Conservation (phyloP, 257 asterid genomes). For the Fraxinus quadrangulata region DNA sequence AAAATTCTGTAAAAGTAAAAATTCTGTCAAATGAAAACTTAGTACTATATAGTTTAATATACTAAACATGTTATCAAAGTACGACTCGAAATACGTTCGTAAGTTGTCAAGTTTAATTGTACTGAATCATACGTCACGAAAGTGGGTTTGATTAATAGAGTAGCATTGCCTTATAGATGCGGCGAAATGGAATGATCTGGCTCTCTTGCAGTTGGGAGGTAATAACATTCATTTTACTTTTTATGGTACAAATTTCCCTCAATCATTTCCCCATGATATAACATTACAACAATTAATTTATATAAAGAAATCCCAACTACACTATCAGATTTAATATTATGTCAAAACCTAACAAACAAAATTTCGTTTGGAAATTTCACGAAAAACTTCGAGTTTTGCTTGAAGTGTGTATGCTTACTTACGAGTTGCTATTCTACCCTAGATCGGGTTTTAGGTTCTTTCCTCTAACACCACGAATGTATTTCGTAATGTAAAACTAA, state of each 20-base stretch:
- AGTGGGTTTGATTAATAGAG: conserved; percentile 5
- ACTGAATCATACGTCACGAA: not conserved
- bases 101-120: not conserved
- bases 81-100: not conserved
- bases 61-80: not conserved
- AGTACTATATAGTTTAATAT: not conserved
- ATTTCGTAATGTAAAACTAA: too few relatives aligned
- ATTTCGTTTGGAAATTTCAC: too few relatives aligned
- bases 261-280: conserved; percentile 20
- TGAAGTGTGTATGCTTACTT: too few relatives aligned
- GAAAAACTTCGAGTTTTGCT: not conserved
- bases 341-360: not conserved
- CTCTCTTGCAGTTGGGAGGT: conserved; percentile 4
- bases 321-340: too few relatives aligned
- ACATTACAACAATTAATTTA: conserved; percentile 8
- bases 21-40: too few relatives aligned
- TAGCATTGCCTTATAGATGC: conserved; percentile 19
- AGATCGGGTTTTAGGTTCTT: too few relatives aligned
- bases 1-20: too few relatives aligned
- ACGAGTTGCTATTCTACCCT: too few relatives aligned
- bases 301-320: not conserved
- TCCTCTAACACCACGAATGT: too few relatives aligned
- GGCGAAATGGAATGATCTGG: conserved; percentile 24
- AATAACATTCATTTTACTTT: conserved; percentile 28
- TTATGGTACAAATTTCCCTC: conserved; percentile 30